Conservation (phyloP, 2,329 filamentous ascomycete species). For the Xylariaceae sp. region DNA sequence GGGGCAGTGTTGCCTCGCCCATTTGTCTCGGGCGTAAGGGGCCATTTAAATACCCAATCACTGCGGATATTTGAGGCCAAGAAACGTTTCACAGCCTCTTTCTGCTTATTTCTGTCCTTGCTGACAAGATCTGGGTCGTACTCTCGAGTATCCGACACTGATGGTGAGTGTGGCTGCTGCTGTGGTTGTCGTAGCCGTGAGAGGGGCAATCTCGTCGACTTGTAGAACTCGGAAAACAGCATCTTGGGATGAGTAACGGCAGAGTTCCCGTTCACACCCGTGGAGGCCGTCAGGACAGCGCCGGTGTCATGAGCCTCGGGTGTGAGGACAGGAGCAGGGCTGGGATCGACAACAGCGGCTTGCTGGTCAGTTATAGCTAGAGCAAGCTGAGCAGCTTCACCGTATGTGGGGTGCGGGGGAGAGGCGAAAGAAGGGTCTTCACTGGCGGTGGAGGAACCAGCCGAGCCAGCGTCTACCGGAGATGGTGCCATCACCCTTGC, state of each 20-base stretch:
- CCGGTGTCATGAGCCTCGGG: conserved; percentile 9
- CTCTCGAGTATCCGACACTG: conserved; percentile 35
- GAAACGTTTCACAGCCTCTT: conserved; percentile 59
- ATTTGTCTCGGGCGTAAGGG: conserved; percentile 28
- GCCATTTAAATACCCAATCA: conserved; percentile 62
- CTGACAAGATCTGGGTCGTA: conserved; percentile 61
- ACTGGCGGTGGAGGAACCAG: conserved; percentile 27
- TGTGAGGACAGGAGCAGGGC: conserved; percentile 2
- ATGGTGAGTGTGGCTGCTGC: conserved; percentile 14
- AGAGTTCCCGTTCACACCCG: conserved; percentile 17
- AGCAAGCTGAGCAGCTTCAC: conserved; percentile 17
- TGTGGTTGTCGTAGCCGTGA: conserved; percentile 47
- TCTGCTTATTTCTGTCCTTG: conserved; percentile 61
- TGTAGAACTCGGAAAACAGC: conserved; percentile 61
- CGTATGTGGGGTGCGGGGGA: conserved; percentile 29
- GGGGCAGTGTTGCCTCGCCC: neutral
- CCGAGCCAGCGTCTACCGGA: conserved; percentile 13
- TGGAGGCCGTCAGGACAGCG: conserved; percentile 12
- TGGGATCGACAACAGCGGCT: conserved; percentile 13
- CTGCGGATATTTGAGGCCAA: conserved; percentile 53
- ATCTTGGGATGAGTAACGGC: conserved; percentile 39
- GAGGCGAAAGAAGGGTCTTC: conserved; percentile 19
- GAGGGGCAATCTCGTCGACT: conserved; percentile 52
- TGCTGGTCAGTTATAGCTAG: conserved; percentile 24
- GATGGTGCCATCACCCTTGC: no score